Percentiles rank a stretch among this genome's conserved stretches.
Evolutionary conservation across 2,329 filamentous ascomycete genomes (phyloP).

Genomic region (Penicillium sp.): DNA sequence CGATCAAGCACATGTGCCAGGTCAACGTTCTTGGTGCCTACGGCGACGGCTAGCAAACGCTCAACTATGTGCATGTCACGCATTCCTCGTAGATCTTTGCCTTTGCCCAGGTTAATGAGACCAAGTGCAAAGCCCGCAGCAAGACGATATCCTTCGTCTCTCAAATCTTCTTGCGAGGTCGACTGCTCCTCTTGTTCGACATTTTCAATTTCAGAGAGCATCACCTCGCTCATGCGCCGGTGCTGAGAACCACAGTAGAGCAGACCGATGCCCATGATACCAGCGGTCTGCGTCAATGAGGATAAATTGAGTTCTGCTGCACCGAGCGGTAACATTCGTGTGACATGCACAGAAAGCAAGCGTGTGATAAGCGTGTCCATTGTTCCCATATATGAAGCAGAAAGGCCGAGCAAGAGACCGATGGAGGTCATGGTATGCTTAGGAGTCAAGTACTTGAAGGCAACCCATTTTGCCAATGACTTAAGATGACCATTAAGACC

Average conservation of each 20-base stretch:
- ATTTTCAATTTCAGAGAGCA: conserved; percentile 95
- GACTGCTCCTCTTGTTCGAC: conserved; percentile 73
- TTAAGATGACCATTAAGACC: conserved; percentile 95
- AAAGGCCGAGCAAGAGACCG: conserved; percentile 84
- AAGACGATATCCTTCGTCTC: conserved; percentile 93
- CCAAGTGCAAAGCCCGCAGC: conserved; percentile 92
- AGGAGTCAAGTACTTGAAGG: conserved; percentile 97
- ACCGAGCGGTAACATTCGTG: conserved; percentile 85
- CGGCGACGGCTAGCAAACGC: conserved; percentile 78
- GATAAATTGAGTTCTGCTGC: conserved; percentile 93
- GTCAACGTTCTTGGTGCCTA: conserved; percentile 85
- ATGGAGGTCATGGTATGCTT: conserved; percentile 99
- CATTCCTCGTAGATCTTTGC: conserved; percentile 79
- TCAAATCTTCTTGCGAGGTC: conserved; percentile 68
- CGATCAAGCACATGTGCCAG: conserved; percentile 90
- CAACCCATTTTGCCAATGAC: conserved; percentile 93
- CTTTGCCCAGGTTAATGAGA: conserved; percentile 91
- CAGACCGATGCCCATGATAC: conserved; percentile 93
- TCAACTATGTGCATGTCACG: conserved; percentile 94
- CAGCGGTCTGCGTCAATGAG: conserved; percentile 88
- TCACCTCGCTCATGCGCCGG: conserved; percentile 96
- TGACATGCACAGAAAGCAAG: conserved; percentile 91
- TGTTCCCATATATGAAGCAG: conserved; percentile 90
- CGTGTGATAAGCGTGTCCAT: conserved; percentile 97
- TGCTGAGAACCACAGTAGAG: conserved; percentile 95